Evolutionary conservation across 805 yeast genomes (phyloP), one percentile per base, ranked within the genome.

Genomic region (Pichia gijzeniarum): DNA sequence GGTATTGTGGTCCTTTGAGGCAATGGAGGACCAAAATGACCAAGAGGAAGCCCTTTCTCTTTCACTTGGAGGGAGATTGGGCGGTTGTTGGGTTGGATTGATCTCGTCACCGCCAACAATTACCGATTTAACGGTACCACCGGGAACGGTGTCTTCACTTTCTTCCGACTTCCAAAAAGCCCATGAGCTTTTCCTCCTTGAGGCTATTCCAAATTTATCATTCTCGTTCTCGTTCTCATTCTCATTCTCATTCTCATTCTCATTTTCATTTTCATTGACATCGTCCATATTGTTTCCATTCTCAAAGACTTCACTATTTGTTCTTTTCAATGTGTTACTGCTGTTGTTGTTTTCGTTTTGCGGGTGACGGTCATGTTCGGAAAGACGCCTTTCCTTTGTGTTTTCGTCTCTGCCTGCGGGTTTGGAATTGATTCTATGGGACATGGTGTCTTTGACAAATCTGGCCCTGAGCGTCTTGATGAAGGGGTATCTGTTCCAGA

Each of bases 1-100:
- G 21, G 21, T 27, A 6, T 31, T 16, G 32, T 27, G 18, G 14
- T 43, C 28, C 19, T 28, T 32, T 3, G 46, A 44, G 4, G 40
- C 14, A 27, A 14, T 44, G 10, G 50, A 35, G 2, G 55, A 44
- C 65, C 64, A 61, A 40, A 60, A 56, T 2, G 63, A 50, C 65
- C 65, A 61, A 8, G 64, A 59, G 14, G 43, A 53, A 2, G 56
- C 25, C 27, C 59, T 18, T 30, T 39, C 41, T 32, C 45, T 18
- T 44, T 28, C 22, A 27, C 12, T n/a, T 31, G 28, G 10, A 10
- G 28, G 28, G 28, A 10, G 6, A 10, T 25, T 25, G 6, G 6
- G 28, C 9, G 28, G 6, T 25, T 25, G 9, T 25, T 25, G 28
- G n/a, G n/a, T n/a, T 10, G 28, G 28, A 10, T 6, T 10, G 28